Evolutionary conservation across 768 basidiomycete species (phyloP), one percentile per base, ranked within the genome.

Genomic region (Boletus insuetus): DNA sequence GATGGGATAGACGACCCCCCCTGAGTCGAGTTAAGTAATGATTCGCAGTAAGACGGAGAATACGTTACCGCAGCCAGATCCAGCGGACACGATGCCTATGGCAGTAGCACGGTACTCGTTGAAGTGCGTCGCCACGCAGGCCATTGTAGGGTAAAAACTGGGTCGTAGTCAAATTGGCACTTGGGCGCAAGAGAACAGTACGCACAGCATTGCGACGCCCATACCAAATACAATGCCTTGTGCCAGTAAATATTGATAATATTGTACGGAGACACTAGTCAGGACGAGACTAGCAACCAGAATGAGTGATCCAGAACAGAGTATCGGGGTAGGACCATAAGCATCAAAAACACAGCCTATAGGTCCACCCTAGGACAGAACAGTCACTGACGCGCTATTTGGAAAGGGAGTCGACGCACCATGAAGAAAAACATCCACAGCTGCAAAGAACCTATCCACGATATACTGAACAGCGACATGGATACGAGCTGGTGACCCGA

Each of bases 391-490:
- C 35, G 24, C 2, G 24, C 31, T 19, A 11, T 8, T 46, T 9
- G 12, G 12, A 13, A 29, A 24, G 37, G 41, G 52, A 46, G 48
- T 49, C 34, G 31, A 62, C 83, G 46, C 66, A 87, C 86, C 54
- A 83, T 82, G 61, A 85, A 80, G 74, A 87, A 88, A 66, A 88
- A 85, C 19, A 80, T 70, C 78, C 82, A 87, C 4, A 89, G 71
- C 61, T 88, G 87, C 44, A 87, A 58, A 2, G 84, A 83, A 6
- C 86, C 86, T 58, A 89, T 86, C 82, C 86, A 87, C 3, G 86
- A 83, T 57, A 88, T 84, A 22, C 75, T 79, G 37, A 82, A 83
- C 14, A 82, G 72, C 14, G 81, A 69, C 35, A 78, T 58, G 58
- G 75, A 66, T 17, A 66, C 65, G 17, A 89, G 75, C 65, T 88